Base-by-base conservation (phyloP, 2,329 filamentous ascomycete genomes). In the Aspergillus ibericus region DNA sequence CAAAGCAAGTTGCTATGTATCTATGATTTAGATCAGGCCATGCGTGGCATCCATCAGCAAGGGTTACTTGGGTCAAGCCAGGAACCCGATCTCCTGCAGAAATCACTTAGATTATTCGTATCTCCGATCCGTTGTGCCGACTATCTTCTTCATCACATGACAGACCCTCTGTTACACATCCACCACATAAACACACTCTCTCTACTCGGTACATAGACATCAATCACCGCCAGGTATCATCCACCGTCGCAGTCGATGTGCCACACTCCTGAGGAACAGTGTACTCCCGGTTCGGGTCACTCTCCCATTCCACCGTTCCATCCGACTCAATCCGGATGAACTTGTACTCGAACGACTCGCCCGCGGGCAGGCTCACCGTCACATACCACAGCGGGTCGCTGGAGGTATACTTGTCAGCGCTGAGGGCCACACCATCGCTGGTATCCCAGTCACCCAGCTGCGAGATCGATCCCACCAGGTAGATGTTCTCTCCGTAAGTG, bases 361-460 rank as follows among this genome's bases (percentile, higher is more conserved):
- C 87, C 0, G 83, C 78, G 1, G 78, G 72, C 12, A 92, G 74
- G 2, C 74, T 77, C 32, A 90, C 69, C 0, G 82, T 83, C 0
- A 71, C 80, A 48, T 75, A 80, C 89, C 89, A 92, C 8, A 89
- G 65, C 1, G 83, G 84, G 64, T 88, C 84, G 32, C 70, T 75
- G 1, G 74, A 63, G 0, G 85, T 87, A 70, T 92, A 92, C 13
- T 78, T 67, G 12, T 75, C 77, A 1, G 88, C 84, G 48, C 79
- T 83, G 20, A 92, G 77, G 0, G 83, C 68, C 1, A 89, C 66
- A 0, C 83, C 88, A 38, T 72, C 78, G 53, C 59, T 68, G 0
- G 82, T 78, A 59, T 85, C 77, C 89, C 89, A 92, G 63, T 69
- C 79, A 9, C 89, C 89, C 13, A 92, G 82, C 22, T 81, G 76